Evolutionary conservation across 2,329 filamentous ascomycete species (phyloP).

Genomic region (Pseudopyricularia cyperi): DNA sequence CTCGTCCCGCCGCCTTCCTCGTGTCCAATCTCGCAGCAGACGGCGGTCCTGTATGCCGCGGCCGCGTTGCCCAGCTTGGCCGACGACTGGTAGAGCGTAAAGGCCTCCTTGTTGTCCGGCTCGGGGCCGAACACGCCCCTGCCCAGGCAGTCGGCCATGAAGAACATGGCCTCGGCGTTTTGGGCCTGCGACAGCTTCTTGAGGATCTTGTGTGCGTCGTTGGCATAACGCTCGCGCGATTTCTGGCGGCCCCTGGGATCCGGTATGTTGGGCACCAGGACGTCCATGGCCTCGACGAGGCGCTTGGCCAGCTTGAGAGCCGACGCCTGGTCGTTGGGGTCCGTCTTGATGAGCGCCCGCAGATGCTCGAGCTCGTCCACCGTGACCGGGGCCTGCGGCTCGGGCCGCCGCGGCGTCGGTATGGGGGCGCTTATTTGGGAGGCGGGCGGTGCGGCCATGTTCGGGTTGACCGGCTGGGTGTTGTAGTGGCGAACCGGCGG

Average conservation of each 20-base stretch:
- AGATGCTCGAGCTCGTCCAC: slow-evolving; percentile 65
- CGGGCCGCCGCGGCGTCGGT: slow-evolving; percentile 9
- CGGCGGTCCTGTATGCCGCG: slow-evolving; percentile 85
- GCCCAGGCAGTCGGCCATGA: slow-evolving; percentile 79
- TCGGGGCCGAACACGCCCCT: slow-evolving; percentile 68
- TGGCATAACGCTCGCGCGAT: slow-evolving; percentile 67
- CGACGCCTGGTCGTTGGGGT: slow-evolving; percentile 58
- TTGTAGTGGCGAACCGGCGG: slow-evolving; percentile 44
- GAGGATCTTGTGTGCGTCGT: slow-evolving; percentile 79
- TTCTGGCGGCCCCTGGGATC: slow-evolving; percentile 64
- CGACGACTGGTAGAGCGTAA: slow-evolving; percentile 82
- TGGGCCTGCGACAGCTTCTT: slow-evolving; percentile 71
- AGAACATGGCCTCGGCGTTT: slow-evolving; percentile 84
- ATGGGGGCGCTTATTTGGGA: slow-evolving; percentile 11
- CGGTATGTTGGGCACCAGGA: slow-evolving; percentile 50
- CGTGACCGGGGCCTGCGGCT: slow-evolving; percentile 49
- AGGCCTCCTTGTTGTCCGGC: slow-evolving; percentile 81
- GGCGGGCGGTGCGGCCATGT: slow-evolving; percentile 13
- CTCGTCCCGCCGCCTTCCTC: slow-evolving; percentile 90
- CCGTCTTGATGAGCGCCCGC: slow-evolving; percentile 53
- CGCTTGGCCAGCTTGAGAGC: slow-evolving; percentile 69
- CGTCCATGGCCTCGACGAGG: slow-evolving; percentile 70
- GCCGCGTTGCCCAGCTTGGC: slow-evolving; percentile 79
- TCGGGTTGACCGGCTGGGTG: slow-evolving; percentile 23
- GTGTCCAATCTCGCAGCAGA: slow-evolving; percentile 92